These are phyloP conservation scores for Coprinellus aureogranulatus DNA, from an alignment of 768 basidiomycete species.

Conservation along the genomic window DNA sequence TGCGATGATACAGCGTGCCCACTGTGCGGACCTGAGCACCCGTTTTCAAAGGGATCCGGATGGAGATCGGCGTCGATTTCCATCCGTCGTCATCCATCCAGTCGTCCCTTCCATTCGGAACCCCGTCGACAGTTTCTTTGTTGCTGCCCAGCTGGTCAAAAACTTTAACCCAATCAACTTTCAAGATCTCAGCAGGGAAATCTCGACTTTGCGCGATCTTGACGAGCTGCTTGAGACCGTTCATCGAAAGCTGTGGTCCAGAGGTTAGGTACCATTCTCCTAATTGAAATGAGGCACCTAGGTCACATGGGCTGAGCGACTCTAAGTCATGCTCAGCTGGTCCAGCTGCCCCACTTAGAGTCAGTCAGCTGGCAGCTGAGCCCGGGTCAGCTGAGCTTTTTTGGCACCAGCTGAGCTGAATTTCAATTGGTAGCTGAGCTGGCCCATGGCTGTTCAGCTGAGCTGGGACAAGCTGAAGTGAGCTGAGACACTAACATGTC, in stretches of 20 bases:
- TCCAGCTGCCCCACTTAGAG: too few species aligned
- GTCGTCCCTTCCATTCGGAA: background rate
- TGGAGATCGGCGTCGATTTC: background rate
- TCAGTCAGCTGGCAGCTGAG: too few species aligned
- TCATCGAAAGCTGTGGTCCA: background rate
- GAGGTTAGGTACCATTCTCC: background rate
- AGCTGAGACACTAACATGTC: too few species aligned
- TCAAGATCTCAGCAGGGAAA: background rate
- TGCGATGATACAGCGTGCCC: constrained; percentile 1
- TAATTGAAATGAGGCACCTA: too few species aligned
- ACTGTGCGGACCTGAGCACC: background rate
- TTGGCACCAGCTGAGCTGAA: too few species aligned
- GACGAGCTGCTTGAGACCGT: background rate
- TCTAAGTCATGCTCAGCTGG: too few species aligned
- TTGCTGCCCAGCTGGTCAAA: background rate
- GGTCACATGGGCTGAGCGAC: too few species aligned
- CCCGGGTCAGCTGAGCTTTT: too few species aligned
- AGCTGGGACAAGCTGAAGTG: too few species aligned
- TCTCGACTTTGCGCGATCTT: background rate
- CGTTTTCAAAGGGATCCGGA: background rate
- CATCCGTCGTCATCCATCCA: constrained; percentile 1
- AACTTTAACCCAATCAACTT: background rate
- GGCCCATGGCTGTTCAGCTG: too few species aligned
- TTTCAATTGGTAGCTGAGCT: too few species aligned
- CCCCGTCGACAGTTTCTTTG: background rate